These are phyloP conservation scores for Gentiana macrophylla DNA, from an alignment of 257 asterid genomes.

Conservation along the genomic window DNA sequence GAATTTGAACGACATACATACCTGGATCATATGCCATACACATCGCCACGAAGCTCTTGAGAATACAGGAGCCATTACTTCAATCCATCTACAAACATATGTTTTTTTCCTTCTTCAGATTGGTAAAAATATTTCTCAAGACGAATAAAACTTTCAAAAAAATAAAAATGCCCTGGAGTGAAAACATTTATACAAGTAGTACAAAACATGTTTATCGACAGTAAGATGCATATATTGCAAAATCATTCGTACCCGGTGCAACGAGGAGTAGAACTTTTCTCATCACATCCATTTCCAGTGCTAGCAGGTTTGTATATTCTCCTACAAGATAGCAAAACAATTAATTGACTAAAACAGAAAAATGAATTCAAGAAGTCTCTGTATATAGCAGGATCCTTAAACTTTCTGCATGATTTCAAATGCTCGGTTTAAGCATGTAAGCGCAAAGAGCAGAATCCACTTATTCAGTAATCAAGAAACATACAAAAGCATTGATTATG, in stretches of 20 bases:
- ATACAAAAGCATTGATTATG: no score
- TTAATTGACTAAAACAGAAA: neutral
- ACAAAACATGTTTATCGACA: neutral
- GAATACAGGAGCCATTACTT: constrained; percentile 94
- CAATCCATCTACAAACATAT: constrained; percentile 61
- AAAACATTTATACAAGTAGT: neutral
- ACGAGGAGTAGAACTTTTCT: constrained; percentile 60
- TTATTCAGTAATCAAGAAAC: no score
- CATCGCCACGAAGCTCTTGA: constrained; percentile 80
- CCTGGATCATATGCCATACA: constrained; percentile 90
- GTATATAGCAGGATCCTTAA: no score
- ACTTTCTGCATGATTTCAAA: no score
- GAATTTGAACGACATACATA: constrained; percentile 14
- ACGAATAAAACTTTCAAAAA: neutral
- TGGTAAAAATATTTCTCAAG: neutral
- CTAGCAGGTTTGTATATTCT: constrained; percentile 55
- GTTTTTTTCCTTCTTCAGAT: neutral
- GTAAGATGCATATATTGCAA: neutral
- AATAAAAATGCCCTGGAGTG: neutral
- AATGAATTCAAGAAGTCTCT: neutral
- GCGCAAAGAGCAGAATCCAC: no score
- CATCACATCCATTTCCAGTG: constrained; percentile 45
- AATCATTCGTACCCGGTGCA: constrained; percentile 63
- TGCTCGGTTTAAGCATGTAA: no score
- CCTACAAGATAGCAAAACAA: constrained; percentile 23